Conservation (phyloP, 108 stramenopile genomes). For the Stephanodiscus triporus region DNA sequence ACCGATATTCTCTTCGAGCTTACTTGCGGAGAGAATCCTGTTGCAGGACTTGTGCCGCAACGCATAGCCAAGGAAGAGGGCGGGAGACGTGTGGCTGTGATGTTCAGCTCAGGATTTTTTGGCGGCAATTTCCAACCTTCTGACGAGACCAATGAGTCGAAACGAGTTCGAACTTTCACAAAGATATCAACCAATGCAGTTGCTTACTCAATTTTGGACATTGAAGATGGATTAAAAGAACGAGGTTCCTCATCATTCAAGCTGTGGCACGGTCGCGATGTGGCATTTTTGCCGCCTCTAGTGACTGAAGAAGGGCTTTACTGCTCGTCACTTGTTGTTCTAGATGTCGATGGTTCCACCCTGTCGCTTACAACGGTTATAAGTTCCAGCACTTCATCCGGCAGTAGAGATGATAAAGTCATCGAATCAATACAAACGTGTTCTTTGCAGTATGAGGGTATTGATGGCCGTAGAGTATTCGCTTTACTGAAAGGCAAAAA, state of each 20-base stretch:
- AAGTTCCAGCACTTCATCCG: slow-evolving; percentile 18
- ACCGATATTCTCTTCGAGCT: slow-evolving; percentile 72
- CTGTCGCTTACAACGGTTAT: slow-evolving; percentile 47
- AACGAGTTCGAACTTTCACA: slow-evolving; percentile 30
- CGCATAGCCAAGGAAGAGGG: slow-evolving; percentile 61
- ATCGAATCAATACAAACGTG: slow-evolving; percentile 52
- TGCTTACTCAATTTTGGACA: slow-evolving; percentile 56
- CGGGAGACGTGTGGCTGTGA: slow-evolving; percentile 48
- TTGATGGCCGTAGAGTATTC: slow-evolving; percentile 66
- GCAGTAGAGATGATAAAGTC: slow-evolving; percentile 37
- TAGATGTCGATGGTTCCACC: slow-evolving; percentile 51
- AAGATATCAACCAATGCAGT: slow-evolving; percentile 34
- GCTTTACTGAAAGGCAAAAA: slow-evolving; percentile 41
- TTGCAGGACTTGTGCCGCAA: slow-evolving; percentile 57
- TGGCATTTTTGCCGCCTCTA: slow-evolving; percentile 63
- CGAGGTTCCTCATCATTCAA: slow-evolving; percentile 43
- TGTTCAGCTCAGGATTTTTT: slow-evolving; percentile 53
- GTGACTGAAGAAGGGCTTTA: slow-evolving; percentile 42
- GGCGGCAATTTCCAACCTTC: slow-evolving; percentile 21
- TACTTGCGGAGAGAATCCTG: slow-evolving; percentile 51
- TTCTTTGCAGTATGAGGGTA: slow-evolving; percentile 53
- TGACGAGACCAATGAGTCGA: background rate
- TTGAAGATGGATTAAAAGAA: slow-evolving; percentile 40
- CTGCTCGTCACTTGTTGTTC: slow-evolving; percentile 59
- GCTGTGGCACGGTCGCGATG: slow-evolving; percentile 63